phyloP scores from a whole-genome alignment of 331 rosid genomes.

The Dryas integrifolia region DNA sequence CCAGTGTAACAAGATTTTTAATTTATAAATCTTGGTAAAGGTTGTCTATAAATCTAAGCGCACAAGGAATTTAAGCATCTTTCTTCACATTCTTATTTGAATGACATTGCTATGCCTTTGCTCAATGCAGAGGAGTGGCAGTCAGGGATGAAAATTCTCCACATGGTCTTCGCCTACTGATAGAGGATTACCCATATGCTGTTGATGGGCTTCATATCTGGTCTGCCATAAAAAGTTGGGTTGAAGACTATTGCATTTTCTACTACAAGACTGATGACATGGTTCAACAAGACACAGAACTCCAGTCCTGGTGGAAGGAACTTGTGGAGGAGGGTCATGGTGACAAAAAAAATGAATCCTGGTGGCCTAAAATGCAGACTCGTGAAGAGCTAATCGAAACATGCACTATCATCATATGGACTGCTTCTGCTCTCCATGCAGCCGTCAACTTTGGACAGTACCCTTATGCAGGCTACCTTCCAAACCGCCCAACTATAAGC shows the following conservation, averaged over 20 bases:
- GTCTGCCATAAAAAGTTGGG: slow-evolving; percentile 82
- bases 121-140: slow-evolving; percentile 69
- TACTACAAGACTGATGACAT: slow-evolving; percentile 61
- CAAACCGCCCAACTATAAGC: slow-evolving; percentile 71
- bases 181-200: slow-evolving; percentile 82
- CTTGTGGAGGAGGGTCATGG: slow-evolving; percentile 71
- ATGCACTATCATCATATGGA: slow-evolving; percentile 75
- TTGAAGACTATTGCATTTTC: slow-evolving; percentile 58
- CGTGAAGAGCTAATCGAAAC: slow-evolving; percentile 45
- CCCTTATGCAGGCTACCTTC: slow-evolving; percentile 68
- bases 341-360: slow-evolving; percentile 68
- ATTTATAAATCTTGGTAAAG: too few relatives aligned
- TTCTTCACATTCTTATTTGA: neutral
- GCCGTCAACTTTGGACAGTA: slow-evolving; percentile 86
- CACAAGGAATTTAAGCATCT: neutral
- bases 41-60: too few relatives aligned
- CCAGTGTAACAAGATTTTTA: too few relatives aligned
- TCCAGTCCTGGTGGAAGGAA: slow-evolving; percentile 91
- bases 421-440: slow-evolving; percentile 85
- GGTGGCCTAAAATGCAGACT: slow-evolving; percentile 90
- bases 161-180: slow-evolving; percentile 56
- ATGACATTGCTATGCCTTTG: slow-evolving; percentile 10
- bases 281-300: slow-evolving; percentile 54
- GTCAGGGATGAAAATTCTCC: slow-evolving; percentile 50
- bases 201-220: slow-evolving; percentile 88